phyloP scores from a whole-genome alignment of 805 yeast species.

The Ogataea ganodermae region DNA sequence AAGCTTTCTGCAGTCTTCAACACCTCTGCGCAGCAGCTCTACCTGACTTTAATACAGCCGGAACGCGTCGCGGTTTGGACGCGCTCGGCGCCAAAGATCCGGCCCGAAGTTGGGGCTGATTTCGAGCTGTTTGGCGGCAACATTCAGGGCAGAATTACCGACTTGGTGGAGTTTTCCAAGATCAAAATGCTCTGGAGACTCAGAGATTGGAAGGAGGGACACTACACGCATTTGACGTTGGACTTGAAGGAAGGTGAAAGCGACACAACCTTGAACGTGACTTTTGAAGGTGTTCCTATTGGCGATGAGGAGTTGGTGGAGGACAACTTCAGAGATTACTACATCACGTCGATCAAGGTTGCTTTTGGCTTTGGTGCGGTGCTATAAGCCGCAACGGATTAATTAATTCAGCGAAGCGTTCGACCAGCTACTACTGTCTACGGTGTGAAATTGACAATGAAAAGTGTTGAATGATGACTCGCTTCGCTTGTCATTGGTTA shows the following conservation, averaged over 20 bases:
- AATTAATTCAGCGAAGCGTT: neutral
- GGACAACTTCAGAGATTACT: constrained; percentile 84
- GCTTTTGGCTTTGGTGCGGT: constrained; percentile 98
- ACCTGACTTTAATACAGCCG: constrained; percentile 72
- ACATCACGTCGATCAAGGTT: constrained; percentile 82
- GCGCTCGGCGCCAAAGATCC: constrained; percentile 65
- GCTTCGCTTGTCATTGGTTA: too few species aligned
- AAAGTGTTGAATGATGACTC: neutral
- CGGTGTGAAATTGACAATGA: too few species aligned
- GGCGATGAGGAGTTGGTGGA: constrained; percentile 92
- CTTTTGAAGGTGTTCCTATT: constrained; percentile 86
- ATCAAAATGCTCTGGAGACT: constrained; percentile 86
- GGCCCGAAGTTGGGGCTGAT: constrained; percentile 58
- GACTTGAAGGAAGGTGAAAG: constrained; percentile 74
- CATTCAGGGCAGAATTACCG: constrained; percentile 67
- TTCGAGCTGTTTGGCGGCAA: constrained; percentile 87
- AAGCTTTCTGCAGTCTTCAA: constrained; percentile 79
- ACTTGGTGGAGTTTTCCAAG: constrained; percentile 56
- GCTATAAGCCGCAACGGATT: constrained; percentile 39
- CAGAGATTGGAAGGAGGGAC: constrained; percentile 84
- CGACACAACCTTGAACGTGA: constrained; percentile 78
- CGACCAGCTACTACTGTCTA: too few species aligned
- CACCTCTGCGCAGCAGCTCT: constrained; percentile 86
- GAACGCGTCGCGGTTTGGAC: constrained; percentile 90
- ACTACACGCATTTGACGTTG: constrained; percentile 68